Conservation (phyloP, 768 basidiomycete genomes). For the Leucocoprinus sp. region DNA sequence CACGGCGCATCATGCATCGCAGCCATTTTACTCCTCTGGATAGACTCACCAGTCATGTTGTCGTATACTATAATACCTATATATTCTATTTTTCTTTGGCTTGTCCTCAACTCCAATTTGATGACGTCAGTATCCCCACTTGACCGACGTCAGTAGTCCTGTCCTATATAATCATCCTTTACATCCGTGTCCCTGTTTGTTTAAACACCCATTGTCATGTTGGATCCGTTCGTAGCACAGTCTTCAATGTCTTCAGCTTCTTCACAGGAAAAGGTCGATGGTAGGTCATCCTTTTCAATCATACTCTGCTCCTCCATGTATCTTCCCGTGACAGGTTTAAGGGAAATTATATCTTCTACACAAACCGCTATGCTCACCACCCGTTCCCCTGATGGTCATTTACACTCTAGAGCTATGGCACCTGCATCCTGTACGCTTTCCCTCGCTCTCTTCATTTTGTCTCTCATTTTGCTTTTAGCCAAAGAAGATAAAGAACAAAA, state of each 20-base stretch:
- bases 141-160: not conserved
- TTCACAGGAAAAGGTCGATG: conserved; percentile 59
- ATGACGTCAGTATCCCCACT: not conserved
- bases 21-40: conserved; percentile 1
- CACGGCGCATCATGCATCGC: conserved; percentile 3
- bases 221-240: conserved; percentile 69
- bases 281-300: conserved; percentile 24
- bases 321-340: conserved; percentile 41
- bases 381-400: conserved; percentile 50
- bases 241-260: conserved; percentile 51
- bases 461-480: conserved; percentile 24
- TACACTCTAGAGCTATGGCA: conserved; percentile 80
- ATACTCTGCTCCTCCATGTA: not conserved
- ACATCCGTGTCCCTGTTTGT: not conserved
- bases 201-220: conserved; percentile 18
- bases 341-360: conserved; percentile 53
- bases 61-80: conserved; percentile 11
- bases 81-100: conserved; percentile 14
- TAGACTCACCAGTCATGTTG: conserved; percentile 10
- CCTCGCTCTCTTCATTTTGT: not conserved
- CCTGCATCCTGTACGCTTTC: conserved; percentile 46
- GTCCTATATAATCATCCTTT: not conserved
- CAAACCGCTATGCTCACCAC: conserved; percentile 76
- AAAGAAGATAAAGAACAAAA: conserved; percentile 38
- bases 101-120: not conserved